These are phyloP conservation scores for Arthromyces matolae DNA, from an alignment of 768 basidiomycete genomes.

Conservation along the genomic window DNA sequence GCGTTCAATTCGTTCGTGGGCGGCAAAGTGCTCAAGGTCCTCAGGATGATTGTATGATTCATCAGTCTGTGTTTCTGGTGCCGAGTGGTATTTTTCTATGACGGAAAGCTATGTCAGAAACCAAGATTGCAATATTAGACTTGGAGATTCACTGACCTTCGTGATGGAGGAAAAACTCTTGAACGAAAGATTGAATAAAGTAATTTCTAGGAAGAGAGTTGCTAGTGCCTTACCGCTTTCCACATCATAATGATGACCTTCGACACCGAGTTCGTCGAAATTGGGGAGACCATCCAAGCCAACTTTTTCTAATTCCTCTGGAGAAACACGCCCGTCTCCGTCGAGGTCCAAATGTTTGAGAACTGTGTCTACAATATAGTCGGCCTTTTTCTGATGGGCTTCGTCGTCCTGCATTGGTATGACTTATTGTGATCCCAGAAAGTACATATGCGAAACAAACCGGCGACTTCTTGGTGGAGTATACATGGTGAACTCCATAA, in stretches of 20 bases:
- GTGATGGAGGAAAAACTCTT: slow-evolving; percentile 93
- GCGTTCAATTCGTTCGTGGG: slow-evolving; percentile 82
- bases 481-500: slow-evolving; percentile 93
- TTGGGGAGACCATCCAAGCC: slow-evolving; percentile 78
- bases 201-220: neutral
- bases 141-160: slow-evolving; percentile 73
- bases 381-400: slow-evolving; percentile 79
- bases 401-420: slow-evolving; percentile 54
- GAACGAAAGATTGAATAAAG: neutral
- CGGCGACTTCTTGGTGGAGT: slow-evolving; percentile 78
- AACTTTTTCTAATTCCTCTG: slow-evolving; percentile 67
- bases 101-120: neutral
- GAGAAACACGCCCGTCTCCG: slow-evolving; percentile 63
- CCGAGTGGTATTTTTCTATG: slow-evolving; percentile 86
- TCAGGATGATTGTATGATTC: slow-evolving; percentile 93
- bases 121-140: neutral
- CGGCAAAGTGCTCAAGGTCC: slow-evolving; percentile 86
- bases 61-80: slow-evolving; percentile 96
- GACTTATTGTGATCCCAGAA: neutral
- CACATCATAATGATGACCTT: slow-evolving; percentile 91
- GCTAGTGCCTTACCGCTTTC: slow-evolving; percentile 67
- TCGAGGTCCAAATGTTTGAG: slow-evolving; percentile 70
- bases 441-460: slow-evolving; percentile 28
- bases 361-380: slow-evolving; percentile 69
- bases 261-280: slow-evolving; percentile 79